These are phyloP conservation scores for Fusarium domesticum DNA, from an alignment of 2,329 filamentous ascomycete genomes.

Conservation along the genomic window DNA sequence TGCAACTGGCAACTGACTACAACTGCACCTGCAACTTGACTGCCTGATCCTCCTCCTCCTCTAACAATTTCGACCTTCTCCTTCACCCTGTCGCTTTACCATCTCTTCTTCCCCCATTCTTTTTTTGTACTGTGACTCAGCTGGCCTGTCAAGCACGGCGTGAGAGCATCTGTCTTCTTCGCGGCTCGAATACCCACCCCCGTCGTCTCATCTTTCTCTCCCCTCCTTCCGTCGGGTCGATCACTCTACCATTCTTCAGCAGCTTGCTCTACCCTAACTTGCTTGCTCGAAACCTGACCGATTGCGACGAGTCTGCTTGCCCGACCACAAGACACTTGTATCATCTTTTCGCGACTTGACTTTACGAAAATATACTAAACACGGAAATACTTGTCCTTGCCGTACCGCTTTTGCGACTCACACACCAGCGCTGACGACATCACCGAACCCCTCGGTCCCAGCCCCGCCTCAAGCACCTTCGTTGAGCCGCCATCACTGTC, in stretches of 20 bases:
- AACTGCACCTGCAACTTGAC: conserved; percentile 13
- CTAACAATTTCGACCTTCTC: conserved; percentile 5
- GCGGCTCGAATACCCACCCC: neutral
- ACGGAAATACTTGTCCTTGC: neutral
- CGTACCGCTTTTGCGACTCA: neutral
- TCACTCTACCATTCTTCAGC: neutral
- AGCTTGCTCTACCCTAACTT: neutral
- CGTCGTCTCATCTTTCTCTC: neutral
- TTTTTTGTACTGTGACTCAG: conserved; percentile 22
- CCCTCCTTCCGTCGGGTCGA: conserved; percentile 2
- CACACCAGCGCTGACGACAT: conserved; percentile 22
- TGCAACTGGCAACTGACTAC: conserved; percentile 10
- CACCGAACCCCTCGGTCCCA: conserved; percentile 24
- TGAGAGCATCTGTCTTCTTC: neutral
- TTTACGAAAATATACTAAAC: neutral
- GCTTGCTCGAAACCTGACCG: neutral
- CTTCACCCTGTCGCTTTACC: conserved; percentile 8
- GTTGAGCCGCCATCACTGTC: conserved; percentile 16
- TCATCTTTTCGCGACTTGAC: neutral
- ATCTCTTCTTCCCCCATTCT: conserved; percentile 9
- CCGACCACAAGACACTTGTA: neutral
- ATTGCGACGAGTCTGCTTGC: conserved; percentile 3
- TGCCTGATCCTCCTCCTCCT: conserved; percentile 28
- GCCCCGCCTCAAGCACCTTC: conserved; percentile 26
- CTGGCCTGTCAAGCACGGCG: conserved; percentile 11